Base-by-base conservation (phyloP, 2,329 filamentous ascomycete genomes). In the Calonectria hongkongensis region DNA sequence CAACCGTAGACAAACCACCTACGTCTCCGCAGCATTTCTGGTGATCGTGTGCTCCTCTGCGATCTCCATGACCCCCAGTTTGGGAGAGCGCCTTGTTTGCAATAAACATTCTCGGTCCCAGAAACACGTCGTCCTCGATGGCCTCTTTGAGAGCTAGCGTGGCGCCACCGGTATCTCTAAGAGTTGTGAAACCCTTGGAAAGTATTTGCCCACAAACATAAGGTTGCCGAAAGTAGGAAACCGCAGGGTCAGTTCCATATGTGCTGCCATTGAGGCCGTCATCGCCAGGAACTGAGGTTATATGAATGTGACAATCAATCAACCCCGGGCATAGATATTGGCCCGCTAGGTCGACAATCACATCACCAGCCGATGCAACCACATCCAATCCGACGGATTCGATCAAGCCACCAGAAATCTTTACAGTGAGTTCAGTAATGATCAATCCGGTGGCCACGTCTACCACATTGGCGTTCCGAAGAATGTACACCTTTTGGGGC, bases 101-200 rank as follows among this genome's bases (percentile, higher is more conserved):
- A 33, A 90, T 89, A 79, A 91, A 90, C 4, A 92, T 78, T 13
- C 89, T 81, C 0, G 90, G 91, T 0, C 90, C 90, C 1, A 87
- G 86, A 47, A 89, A 85, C 0, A 91, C 84, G 2, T 87, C 86
- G n/a, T 92, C 89, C 1, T 84, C 85, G 18, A 92, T 84, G 1
- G 90, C 89, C 75, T 92, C 85, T 74, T 89, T 89, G 21, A 92
- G 82, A 1, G 90, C 88, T 0, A 88, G 80, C 0, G 84, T 84
- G 1, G 90, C 90, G 4, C 91, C 91, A 0, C 90, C 90, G 41
- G 88, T 90, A 77, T 92, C 90, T 4, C 91, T 86, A 3, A 90
- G 85, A 2, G 85, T 88, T 1, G 91, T 92, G 81, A 92, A 92
- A 1, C 91, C 90, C 21, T 90, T 86, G 48, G 82, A 80, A 0